Evolutionary conservation across 805 yeast genomes (phyloP), one percentile per base, ranked within the genome.

Genomic region (Sugiyamaella valdiviana): DNA sequence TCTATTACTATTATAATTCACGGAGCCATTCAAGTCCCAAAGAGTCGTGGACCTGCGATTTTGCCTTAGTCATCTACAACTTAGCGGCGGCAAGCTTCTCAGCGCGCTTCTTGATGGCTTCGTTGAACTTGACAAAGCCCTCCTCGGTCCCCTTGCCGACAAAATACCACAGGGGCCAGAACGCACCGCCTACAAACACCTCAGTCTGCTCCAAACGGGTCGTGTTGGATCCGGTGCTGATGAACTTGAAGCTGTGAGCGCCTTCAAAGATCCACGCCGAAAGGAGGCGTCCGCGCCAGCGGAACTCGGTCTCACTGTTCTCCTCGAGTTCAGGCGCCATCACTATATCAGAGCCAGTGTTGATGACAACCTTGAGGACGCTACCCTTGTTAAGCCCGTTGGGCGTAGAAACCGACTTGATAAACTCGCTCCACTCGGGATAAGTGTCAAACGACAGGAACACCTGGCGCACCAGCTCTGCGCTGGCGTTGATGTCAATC

Each of bases 401-500:
- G 5, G 22, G 42, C 12, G 36, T 37, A 5, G 39, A 37, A 16
- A 45, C 39, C 19, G 16, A n/a, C 20, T 24, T 19, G 19, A 46
- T 19, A 20, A 46, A 46, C 16, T 40, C 26, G 37, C 36, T 12
- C 49, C 49, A 46, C 32, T 24, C 26, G 7, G 49, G 26, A 36
- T 46, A 40, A 3, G 32, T 38, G 15, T 46, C 45, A 23, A 46
- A 46, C 17, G 42, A 26, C 17, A 40, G 36, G 21, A 46, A 35
- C 14, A 36, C 45, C 32, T 46, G 35, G n/a, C 49, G 44, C 5
- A 46, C 49, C 21, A 21, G 16, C 19, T 24, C 49, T 2, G 39
- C 41, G 39, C 29, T 32, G 35, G 49, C 49, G 19, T 46, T 46
- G 16, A 46, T 46, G 9, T 22, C 39, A 19, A 46, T 46, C 5